Evolutionary conservation across 2,329 filamentous ascomycete genomes (phyloP).

Genomic region (Arthrobotrys pseudoclavata): DNA sequence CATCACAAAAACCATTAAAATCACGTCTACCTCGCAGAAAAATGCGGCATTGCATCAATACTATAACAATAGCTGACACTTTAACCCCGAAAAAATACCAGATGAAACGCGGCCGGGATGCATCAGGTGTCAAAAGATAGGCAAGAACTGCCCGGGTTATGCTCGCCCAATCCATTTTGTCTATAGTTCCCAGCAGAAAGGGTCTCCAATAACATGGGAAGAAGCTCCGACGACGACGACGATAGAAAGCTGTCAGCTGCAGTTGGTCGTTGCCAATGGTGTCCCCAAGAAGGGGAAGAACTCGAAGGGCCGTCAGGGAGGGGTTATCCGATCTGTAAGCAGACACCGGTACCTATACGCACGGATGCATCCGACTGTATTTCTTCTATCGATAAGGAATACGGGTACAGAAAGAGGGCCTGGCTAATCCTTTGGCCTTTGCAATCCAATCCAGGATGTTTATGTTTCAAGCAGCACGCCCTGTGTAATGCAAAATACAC

Average conservation of each 20-base stretch:
- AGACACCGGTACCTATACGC: background rate
- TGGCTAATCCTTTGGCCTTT: constrained; percentile 10
- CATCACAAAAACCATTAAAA: constrained; percentile 10
- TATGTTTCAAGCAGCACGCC: background rate
- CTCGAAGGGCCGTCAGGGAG: constrained; percentile 28
- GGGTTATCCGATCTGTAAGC: constrained; percentile 42
- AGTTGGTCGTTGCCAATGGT: constrained; percentile 41
- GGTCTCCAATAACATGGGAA: constrained; percentile 48
- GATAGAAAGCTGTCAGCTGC: constrained; percentile 51
- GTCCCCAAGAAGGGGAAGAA: constrained; percentile 27
- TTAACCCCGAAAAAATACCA: constrained; percentile 23
- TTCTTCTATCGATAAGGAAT: constrained; percentile 10
- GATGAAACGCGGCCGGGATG: constrained; percentile 55
- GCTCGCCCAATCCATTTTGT: constrained; percentile 51
- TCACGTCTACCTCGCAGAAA: constrained; percentile 11
- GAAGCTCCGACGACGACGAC: constrained; percentile 55
- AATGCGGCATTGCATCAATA: constrained; percentile 36
- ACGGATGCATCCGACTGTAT: background rate
- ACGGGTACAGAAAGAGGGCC: background rate
- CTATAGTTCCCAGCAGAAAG: constrained; percentile 52
- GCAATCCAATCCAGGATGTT: constrained; percentile 6
- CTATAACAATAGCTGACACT: constrained; percentile 14
- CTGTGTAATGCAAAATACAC: constrained; percentile 22
- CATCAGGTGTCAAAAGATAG: constrained; percentile 55
- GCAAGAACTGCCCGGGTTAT: constrained; percentile 55